These are phyloP conservation scores for Luzula sylvatica DNA, from an alignment of 176 grass and related monocot species.

Conservation along the genomic window DNA sequence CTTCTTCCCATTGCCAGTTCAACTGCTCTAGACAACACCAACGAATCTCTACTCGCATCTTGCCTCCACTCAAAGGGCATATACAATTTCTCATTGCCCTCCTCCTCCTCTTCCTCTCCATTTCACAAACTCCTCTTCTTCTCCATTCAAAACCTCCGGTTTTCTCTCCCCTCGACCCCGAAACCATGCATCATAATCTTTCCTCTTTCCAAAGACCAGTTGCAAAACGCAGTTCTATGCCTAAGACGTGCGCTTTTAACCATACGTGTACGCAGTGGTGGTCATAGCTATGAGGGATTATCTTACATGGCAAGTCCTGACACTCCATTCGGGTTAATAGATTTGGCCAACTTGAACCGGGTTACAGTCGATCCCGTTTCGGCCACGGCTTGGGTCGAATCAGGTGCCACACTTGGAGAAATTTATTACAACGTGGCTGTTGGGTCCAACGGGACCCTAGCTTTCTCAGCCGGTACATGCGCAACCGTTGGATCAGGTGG, in stretches of 20 bases:
- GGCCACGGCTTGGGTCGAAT: constrained; percentile 36
- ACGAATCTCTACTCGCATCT: constrained; percentile 16
- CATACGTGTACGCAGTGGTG: constrained; percentile 56
- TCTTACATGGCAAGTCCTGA: constrained; percentile 38
- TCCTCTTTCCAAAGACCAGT: constrained; percentile 14
- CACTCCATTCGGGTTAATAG: constrained; percentile 38
- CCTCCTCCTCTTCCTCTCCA: constrained; percentile 10
- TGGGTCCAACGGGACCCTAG: constrained; percentile 16
- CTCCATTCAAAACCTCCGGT: constrained; percentile 52
- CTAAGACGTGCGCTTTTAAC: neutral
- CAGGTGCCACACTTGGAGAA: constrained; percentile 55
- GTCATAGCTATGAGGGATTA: constrained; percentile 68
- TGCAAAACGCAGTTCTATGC: constrained; percentile 32
- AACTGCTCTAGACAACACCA: neutral
- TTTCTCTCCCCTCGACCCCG: constrained; percentile 18
- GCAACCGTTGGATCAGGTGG: constrained; percentile 48
- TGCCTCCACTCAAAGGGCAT: constrained; percentile 43
- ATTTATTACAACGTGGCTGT: constrained; percentile 34
- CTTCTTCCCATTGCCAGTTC: neutral
- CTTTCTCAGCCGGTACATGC: constrained; percentile 39
- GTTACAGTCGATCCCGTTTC: constrained; percentile 25
- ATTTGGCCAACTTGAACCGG: constrained; percentile 37
- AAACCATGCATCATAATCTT: constrained; percentile 35
- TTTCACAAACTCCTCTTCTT: constrained; percentile 37
- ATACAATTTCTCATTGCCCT: constrained; percentile 37